Evolutionary conservation across 331 rosid genomes (phyloP).

Genomic region (Pyrus hybrid): DNA sequence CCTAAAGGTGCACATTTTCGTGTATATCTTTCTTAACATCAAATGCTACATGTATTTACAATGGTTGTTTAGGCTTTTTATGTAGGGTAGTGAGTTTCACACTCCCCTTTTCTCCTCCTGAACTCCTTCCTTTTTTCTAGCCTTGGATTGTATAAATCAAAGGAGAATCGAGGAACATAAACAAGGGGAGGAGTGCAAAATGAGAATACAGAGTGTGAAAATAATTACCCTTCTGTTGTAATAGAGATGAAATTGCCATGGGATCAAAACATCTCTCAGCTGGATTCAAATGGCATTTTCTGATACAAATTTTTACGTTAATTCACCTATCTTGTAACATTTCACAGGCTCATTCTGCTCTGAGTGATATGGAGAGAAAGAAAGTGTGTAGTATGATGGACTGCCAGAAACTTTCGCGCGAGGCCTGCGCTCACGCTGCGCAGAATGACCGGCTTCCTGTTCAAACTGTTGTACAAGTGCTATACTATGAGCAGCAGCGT

Average conservation of each 20-base stretch:
- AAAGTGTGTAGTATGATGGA: constrained; percentile 91
- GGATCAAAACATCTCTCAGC: neutral
- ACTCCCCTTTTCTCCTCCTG: too few relatives aligned
- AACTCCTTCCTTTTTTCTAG: too few relatives aligned
- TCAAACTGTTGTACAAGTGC: constrained; percentile 92
- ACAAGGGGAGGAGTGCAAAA: too few relatives aligned
- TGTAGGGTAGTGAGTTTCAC: too few relatives aligned
- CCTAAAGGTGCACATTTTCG: constrained; percentile 54
- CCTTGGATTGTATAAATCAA: too few relatives aligned
- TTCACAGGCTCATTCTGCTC: constrained; percentile 77
- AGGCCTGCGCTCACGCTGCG: constrained; percentile 95
- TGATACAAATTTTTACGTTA: neutral
- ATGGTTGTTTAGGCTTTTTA: too few relatives aligned
- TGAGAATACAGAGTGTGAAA: too few relatives aligned
- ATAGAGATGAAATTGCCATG: neutral
- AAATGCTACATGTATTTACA: neutral
- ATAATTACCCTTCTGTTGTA: too few relatives aligned
- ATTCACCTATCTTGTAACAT: neutral
- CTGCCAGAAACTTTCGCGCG: constrained; percentile 85
- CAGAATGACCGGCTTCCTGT: constrained; percentile 92
- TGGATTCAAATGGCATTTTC: neutral
- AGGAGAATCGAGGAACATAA: too few relatives aligned
- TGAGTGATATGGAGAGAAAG: constrained; percentile 91
- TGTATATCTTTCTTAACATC: neutral
- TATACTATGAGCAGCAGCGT: constrained; percentile 83